Evolutionary conservation across 331 rosid genomes (phyloP).

Genomic region (Arachis monticola): DNA sequence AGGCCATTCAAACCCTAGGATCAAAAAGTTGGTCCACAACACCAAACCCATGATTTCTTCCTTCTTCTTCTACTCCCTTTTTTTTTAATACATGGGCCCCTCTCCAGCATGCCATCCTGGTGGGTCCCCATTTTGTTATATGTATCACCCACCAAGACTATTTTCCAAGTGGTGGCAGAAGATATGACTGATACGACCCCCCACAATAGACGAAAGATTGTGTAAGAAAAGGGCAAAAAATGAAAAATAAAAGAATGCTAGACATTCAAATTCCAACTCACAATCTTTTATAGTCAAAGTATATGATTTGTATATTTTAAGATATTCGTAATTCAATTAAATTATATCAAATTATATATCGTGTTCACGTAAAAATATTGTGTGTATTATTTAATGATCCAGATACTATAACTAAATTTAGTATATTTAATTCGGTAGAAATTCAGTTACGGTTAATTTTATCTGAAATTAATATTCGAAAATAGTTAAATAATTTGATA

Average conservation of each 20-base stretch:
- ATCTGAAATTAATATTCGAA: too few species aligned
- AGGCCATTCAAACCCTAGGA: constrained; percentile 49
- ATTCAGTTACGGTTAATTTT: too few species aligned
- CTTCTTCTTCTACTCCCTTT: constrained; percentile 43
- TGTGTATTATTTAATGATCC: too few species aligned
- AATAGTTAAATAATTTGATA: too few species aligned
- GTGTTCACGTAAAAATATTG: too few species aligned
- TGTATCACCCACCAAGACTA: constrained; percentile 41
- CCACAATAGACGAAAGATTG: constrained; percentile 44
- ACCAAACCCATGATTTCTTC: constrained; percentile 50
- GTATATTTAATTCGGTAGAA: too few species aligned
- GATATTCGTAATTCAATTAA: too few species aligned
- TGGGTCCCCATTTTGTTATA: constrained; percentile 51
- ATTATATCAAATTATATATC: too few species aligned
- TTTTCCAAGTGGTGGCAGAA: constrained; percentile 39
- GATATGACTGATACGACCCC: constrained; percentile 38
- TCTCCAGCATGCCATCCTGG: constrained; percentile 56
- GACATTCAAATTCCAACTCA: too few species aligned
- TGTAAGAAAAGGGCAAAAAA: constrained; percentile 36
- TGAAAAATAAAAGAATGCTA: neutral
- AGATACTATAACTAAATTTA: too few species aligned
- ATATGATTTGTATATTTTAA: too few species aligned
- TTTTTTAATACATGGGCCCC: constrained; percentile 39
- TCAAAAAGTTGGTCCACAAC: constrained; percentile 47
- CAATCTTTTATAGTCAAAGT: too few species aligned